A percentile compares a stretch with the other conserved stretches of the same genome.
Conservation (phyloP, 2,329 filamentous ascomycete species). For the Graphilbum fragrans region DNA sequence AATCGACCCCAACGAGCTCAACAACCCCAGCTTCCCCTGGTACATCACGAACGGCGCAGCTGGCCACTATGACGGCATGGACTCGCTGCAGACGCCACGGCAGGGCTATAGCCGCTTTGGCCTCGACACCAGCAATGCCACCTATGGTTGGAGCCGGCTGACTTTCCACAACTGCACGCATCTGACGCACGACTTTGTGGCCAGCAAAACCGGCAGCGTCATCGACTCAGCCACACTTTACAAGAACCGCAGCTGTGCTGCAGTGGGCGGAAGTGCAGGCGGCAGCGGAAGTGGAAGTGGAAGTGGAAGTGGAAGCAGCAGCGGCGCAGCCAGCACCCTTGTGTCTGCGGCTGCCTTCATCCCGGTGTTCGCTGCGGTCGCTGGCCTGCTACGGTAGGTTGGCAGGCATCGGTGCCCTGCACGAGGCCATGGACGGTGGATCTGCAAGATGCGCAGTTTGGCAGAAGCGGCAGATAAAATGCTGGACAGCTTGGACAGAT, state of each 20-base stretch:
- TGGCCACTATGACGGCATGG: conserved; percentile 15
- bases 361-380: too few species aligned
- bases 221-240: conserved; percentile 19
- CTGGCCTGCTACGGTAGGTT: too few species aligned
- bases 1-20: conserved; percentile 7
- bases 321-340: too few species aligned
- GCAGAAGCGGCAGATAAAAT: too few species aligned
- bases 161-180: conserved; percentile 27
- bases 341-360: too few species aligned
- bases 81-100: conserved; percentile 5
- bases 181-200: conserved; percentile 23
- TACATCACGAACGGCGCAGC: conserved; percentile 17
- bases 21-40: conserved; percentile 7
- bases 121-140: conserved; percentile 16
- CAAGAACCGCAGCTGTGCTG: conserved; percentile 5
- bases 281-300: too few species aligned
- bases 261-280: too few species aligned
- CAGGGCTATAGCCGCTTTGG: conserved; percentile 13
- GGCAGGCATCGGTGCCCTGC: too few species aligned
- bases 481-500: too few species aligned
- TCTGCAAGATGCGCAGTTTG: too few species aligned
- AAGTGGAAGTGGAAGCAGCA: too few species aligned
- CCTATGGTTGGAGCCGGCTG: conserved; percentile 24
- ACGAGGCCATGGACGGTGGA: too few species aligned
- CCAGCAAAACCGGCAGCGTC: conserved; percentile 16